Evolutionary conservation across 495 filamentous ascomycete species (phyloP).

Genomic region (Penicillium dipodomyicola): DNA sequence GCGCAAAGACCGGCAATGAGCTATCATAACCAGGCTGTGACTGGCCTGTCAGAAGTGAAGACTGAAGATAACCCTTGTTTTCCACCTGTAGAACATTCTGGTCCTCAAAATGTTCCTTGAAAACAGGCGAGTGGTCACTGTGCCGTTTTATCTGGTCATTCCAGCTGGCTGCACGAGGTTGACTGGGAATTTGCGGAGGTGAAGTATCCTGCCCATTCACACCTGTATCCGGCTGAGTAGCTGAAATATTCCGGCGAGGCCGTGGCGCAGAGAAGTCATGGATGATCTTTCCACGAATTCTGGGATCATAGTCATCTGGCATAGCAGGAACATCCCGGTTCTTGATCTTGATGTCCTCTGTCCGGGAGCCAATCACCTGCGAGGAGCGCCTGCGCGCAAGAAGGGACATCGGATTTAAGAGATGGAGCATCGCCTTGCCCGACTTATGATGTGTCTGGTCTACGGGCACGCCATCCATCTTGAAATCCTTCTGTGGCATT

Average conservation of each 20-base stretch:
- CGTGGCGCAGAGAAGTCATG: conserved; percentile 90
- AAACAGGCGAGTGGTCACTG: conserved; percentile 59
- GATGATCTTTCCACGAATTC: conserved; percentile 79
- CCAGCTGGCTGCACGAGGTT: conserved; percentile 14
- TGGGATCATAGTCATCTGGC: conserved; percentile 74
- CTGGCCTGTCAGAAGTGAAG: conserved; percentile 41
- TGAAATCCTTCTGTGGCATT: conserved; percentile 29
- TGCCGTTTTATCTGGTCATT: conserved; percentile 35
- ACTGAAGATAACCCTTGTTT: conserved; percentile 50
- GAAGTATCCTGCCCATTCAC: conserved; percentile 18
- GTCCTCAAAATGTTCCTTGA: conserved; percentile 69
- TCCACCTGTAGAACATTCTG: conserved; percentile 48
- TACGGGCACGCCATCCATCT: conserved; percentile 24
- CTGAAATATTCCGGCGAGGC: conserved; percentile 54
- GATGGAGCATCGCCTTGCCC: conserved; percentile 62
- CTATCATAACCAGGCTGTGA: conserved; percentile 33
- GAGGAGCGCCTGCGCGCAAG: conserved; percentile 58
- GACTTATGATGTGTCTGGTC: conserved; percentile 40
- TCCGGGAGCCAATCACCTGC: conserved; percentile 42
- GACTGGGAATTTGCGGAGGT: conserved; percentile 7
- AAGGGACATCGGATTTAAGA: conserved; percentile 66
- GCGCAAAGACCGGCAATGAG: conserved; percentile 51
- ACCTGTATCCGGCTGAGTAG: conserved; percentile 25
- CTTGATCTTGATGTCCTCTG: conserved; percentile 48
- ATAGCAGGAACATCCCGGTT: conserved; percentile 56